phyloP scores from a whole-genome alignment of 352 stramenopile species.

The Globisporangium heterothallicum region DNA sequence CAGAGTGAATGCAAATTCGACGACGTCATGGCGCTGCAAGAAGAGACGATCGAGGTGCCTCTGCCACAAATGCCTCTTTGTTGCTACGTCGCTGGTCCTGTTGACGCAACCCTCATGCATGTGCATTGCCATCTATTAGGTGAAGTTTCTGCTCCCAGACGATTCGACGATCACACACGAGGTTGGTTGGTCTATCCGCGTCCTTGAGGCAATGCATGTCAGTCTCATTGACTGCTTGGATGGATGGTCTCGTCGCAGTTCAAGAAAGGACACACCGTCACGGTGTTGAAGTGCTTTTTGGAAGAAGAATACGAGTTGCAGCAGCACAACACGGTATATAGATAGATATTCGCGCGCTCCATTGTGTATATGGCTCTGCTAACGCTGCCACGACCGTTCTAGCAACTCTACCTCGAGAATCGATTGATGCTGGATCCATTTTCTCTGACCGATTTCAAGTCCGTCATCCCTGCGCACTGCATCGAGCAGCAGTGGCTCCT shows the following conservation, averaged over 20 bases:
- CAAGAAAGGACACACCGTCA: constrained; percentile 59
- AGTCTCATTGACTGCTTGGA: neutral
- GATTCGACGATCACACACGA: constrained; percentile 41
- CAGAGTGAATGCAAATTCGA: constrained; percentile 52
- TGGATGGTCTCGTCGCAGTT: no score
- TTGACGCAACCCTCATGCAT: no score
- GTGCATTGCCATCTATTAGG: constrained; percentile 15
- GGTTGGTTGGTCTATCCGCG: constrained; percentile 13
- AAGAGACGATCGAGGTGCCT: constrained; percentile 40
- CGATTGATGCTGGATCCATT: constrained; percentile 51
- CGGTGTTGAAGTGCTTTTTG: constrained; percentile 55
- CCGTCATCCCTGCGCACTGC: constrained; percentile 22
- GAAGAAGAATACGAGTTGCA: constrained; percentile 45
- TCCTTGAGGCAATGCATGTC: neutral
- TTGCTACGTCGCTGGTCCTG: no score
- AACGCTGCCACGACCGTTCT: no score
- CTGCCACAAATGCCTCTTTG: no score
- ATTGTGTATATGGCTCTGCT: no score
- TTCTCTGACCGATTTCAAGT: constrained; percentile 56
- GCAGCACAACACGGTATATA: constrained; percentile 27
- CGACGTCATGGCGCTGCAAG: constrained; percentile 48
- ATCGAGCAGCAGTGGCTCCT: constrained; percentile 9
- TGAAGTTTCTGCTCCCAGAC: constrained; percentile 50
- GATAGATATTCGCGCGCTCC: no score
- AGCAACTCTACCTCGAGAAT: constrained; percentile 41